Evolutionary conservation across 352 stramenopile genomes (phyloP).

Genomic region (Globisporangium abappressorium): DNA sequence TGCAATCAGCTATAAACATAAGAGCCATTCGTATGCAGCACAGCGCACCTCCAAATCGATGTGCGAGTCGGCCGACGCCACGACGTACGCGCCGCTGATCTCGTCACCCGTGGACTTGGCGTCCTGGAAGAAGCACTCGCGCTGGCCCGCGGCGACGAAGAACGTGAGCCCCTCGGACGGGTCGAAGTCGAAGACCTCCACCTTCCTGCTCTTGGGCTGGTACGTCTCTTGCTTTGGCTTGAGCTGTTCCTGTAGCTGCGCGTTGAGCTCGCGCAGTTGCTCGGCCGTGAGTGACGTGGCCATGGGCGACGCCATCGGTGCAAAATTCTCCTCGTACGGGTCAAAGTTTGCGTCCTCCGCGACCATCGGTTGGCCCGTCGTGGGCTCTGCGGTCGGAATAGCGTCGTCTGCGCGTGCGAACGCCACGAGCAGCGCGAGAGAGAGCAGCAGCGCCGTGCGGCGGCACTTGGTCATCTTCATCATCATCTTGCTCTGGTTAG

Average conservation of each 20-base stretch:
- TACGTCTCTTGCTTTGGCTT: constrained; percentile 22
- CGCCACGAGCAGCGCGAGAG: not conserved
- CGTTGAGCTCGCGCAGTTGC: not conserved
- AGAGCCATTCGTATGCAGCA: not conserved
- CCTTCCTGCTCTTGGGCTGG: constrained; percentile 34
- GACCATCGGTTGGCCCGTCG: constrained; percentile 19
- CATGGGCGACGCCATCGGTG: constrained; percentile 16
- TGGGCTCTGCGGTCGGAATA: constrained; percentile 6
- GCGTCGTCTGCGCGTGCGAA: not conserved
- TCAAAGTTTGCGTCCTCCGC: constrained; percentile 56
- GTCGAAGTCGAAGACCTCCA: constrained; percentile 79
- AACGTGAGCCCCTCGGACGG: constrained; percentile 80
- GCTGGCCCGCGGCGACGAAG: constrained; percentile 40
- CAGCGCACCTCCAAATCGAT: constrained; percentile 54
- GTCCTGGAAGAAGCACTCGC: constrained; percentile 72
- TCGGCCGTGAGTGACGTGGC: constrained; percentile 12
- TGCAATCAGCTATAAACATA: not conserved
- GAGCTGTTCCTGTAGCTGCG: constrained; percentile 4
- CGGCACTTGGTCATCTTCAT: not conserved
- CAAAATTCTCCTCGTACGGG: constrained; percentile 38
- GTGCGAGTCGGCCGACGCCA: constrained; percentile 67
- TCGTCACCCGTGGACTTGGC: constrained; percentile 64
- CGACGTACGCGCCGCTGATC: constrained; percentile 64
- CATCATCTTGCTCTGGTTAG: not conserved
- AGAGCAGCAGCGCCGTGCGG: not conserved